Percentiles rank a stretch among this genome's conserved stretches.
Conservation (phyloP, 306 rosid genomes). For the Glycine soja region DNA sequence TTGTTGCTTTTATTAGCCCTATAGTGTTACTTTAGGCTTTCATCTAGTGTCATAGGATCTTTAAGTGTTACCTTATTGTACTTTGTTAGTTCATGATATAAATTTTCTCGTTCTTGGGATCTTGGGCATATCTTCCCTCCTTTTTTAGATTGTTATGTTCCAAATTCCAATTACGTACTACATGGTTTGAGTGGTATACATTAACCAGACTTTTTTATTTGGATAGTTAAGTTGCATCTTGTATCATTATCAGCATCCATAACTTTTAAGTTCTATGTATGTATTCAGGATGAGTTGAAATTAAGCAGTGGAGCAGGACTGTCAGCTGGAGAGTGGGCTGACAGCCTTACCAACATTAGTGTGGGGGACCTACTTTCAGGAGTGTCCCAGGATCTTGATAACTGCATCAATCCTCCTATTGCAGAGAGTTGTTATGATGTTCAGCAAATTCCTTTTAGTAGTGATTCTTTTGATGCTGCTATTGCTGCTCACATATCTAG, state of each 20-base stretch:
- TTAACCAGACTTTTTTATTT: slow-evolving; percentile 32
- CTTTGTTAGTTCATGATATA: slow-evolving; percentile 29
- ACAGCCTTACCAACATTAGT: slow-evolving; percentile 94
- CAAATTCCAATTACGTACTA: background rate
- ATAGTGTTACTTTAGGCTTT: slow-evolving; percentile 32
- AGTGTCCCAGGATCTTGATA: slow-evolving; percentile 61
- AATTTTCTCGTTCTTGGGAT: background rate
- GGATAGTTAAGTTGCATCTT: slow-evolving; percentile 31
- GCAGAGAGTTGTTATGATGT: slow-evolving; percentile 61
- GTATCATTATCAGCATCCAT: slow-evolving; percentile 32
- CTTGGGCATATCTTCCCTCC: background rate
- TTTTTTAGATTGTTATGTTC: slow-evolving; percentile 26
- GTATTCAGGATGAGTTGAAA: slow-evolving; percentile 68
- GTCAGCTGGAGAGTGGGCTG: slow-evolving; percentile 97
- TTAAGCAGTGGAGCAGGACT: slow-evolving; percentile 64
- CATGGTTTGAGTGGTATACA: background rate
- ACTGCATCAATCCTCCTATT: slow-evolving; percentile 56
- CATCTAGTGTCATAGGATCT: slow-evolving; percentile 20
- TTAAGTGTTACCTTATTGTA: slow-evolving; percentile 33
- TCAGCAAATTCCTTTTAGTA: slow-evolving; percentile 84
- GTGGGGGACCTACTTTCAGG: slow-evolving; percentile 85
- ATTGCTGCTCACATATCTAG: slow-evolving; percentile 94
- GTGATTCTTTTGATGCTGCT: slow-evolving; percentile 99
- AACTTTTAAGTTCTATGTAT: slow-evolving; percentile 29
- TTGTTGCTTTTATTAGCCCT: slow-evolving; percentile 28